A percentile compares a stretch with the other conserved stretches of the same genome.
Conservation (phyloP, 2,329 filamentous ascomycete species). For the Aspergillus chevalieri region DNA sequence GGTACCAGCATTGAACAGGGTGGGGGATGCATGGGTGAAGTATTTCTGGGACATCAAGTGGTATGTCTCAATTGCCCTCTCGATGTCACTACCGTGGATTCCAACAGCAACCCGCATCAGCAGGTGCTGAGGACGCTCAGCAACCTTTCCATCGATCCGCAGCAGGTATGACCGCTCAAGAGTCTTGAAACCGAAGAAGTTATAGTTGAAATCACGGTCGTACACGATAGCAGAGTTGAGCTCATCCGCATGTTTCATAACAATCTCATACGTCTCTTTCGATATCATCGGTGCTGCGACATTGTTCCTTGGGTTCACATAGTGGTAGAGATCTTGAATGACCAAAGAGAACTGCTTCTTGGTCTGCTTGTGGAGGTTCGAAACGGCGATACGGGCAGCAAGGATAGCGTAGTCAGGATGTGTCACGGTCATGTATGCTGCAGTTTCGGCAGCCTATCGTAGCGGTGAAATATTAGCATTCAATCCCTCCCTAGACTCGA, state of each 20-base stretch:
- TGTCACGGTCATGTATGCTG: constrained; percentile 99
- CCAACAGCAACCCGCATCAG: constrained; percentile 98
- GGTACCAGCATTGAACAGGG: constrained; percentile 95
- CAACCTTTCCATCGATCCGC: constrained; percentile 90
- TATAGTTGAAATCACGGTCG: constrained; percentile 99
- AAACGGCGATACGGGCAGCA: constrained; percentile 95
- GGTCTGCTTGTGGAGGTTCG: constrained; percentile 99
- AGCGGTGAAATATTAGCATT: background rate
- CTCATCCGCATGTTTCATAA: constrained; percentile 95
- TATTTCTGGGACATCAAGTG: constrained; percentile 98
- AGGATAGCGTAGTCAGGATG: constrained; percentile 99
- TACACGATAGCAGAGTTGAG: constrained; percentile 98
- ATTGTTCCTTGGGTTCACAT: constrained; percentile 89
- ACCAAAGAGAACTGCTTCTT: constrained; percentile 99
- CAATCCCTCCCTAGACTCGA: background rate
- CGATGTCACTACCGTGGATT: constrained; percentile 91
- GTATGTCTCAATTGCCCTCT: constrained; percentile 94
- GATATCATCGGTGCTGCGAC: constrained; percentile 90
- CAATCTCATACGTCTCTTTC: constrained; percentile 77
- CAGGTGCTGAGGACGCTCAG: constrained; percentile 97
- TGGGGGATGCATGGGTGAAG: constrained; percentile 97
- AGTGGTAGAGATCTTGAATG: constrained; percentile 87
- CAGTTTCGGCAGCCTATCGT: constrained; percentile 88
- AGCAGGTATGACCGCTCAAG: constrained; percentile 95
- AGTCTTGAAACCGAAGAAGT: constrained; percentile 99